Evolutionary conservation across 2,329 filamentous ascomycete species (phyloP).

Genomic region (Bipolaris oryzae): DNA sequence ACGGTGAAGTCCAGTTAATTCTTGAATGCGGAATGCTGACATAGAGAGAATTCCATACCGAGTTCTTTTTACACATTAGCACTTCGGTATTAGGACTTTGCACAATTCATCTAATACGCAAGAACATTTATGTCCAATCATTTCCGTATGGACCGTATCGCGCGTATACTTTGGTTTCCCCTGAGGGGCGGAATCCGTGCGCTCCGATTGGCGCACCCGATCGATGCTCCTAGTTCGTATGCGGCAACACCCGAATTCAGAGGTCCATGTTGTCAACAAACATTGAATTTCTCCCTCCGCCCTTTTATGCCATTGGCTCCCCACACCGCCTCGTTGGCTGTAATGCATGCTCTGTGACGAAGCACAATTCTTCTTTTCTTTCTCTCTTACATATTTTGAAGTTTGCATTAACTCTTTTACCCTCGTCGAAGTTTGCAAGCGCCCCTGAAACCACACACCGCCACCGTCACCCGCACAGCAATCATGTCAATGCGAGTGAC

Average conservation of each 20-base stretch:
- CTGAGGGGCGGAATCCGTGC: background rate
- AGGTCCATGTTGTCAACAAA: conserved; percentile 29
- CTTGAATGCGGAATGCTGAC: too few species aligned
- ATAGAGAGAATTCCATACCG: too few species aligned
- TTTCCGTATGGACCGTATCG: too few species aligned
- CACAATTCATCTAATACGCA: too few species aligned
- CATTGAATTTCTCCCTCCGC: conserved; percentile 11
- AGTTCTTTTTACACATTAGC: too few species aligned
- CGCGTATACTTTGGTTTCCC: too few species aligned
- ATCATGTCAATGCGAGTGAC: conserved; percentile 52
- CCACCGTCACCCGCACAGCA: conserved; percentile 12
- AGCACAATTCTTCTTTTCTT: background rate
- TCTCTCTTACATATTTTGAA: background rate
- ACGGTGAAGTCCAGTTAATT: too few species aligned
- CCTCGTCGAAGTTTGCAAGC: background rate
- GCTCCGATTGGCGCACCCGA: conserved; percentile 11
- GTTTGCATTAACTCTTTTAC: conserved; percentile 1
- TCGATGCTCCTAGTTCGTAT: conserved; percentile 9
- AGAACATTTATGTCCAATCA: too few species aligned
- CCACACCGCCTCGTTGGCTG: background rate
- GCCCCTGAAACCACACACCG: conserved; percentile 24
- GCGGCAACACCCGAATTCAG: conserved; percentile 17
- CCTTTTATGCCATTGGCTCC: conserved; percentile 15
- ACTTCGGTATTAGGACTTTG: too few species aligned
- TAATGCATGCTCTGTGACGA: conserved; percentile 20